Conservation (phyloP, 225 moss, liverwort and hornwort species). For the Straminergon stramineum region DNA sequence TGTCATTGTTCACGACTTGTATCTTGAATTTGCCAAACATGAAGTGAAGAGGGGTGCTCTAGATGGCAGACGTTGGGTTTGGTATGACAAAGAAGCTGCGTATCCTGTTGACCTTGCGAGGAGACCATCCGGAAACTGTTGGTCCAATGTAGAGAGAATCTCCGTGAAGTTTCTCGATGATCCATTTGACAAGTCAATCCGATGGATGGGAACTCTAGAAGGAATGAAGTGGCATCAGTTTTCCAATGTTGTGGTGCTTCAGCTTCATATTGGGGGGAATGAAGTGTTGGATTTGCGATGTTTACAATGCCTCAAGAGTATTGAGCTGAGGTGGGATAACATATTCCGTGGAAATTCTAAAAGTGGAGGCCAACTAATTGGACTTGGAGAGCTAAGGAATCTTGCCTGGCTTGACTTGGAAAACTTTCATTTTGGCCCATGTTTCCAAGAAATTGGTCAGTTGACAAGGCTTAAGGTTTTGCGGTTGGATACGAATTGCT, state of each 20-base stretch:
- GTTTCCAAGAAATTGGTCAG: background rate
- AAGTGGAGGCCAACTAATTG: background rate
- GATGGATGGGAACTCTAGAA: background rate
- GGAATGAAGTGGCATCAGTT: background rate
- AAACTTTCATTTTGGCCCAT: background rate
- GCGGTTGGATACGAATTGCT: background rate
- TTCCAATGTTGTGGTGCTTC: background rate
- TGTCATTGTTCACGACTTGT: background rate
- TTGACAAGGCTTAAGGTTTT: background rate
- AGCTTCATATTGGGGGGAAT: background rate
- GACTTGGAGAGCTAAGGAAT: background rate
- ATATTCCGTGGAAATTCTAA: rapidly evolving
- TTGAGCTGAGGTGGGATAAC: background rate
- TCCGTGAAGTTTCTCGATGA: background rate
- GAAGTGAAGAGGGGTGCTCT: background rate
- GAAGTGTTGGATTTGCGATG: background rate
- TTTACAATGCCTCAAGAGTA: background rate
- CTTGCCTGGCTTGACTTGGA: background rate
- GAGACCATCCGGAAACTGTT: background rate
- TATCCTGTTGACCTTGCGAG: background rate
- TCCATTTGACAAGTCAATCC: too few species aligned
- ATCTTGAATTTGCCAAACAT: background rate
- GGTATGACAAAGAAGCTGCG: background rate
- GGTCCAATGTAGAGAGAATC: background rate
- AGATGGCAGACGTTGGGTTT: background rate